Evolutionary conservation across 768 basidiomycete species (phyloP).

Genomic region (Cyclocybe cylindracea): DNA sequence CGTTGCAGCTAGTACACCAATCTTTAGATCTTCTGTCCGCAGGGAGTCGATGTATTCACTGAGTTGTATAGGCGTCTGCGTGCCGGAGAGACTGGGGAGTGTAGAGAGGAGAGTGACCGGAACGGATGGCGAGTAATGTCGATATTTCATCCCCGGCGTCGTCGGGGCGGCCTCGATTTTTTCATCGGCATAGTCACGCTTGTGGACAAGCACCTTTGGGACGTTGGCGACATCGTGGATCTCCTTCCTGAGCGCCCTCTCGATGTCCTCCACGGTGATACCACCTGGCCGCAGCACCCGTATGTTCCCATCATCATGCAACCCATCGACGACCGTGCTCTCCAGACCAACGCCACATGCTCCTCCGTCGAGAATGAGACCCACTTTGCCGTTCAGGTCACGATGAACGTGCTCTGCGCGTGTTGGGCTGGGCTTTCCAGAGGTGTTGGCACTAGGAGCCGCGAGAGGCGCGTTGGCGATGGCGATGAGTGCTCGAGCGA

Average conservation of each 20-base stretch:
- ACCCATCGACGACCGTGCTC: slow-evolving; percentile 92
- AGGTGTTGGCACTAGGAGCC: slow-evolving; percentile 94
- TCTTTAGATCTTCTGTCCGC: slow-evolving; percentile 33
- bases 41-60: slow-evolving; percentile 46
- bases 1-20: slow-evolving; percentile 70
- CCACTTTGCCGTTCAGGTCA: slow-evolving; percentile 76
- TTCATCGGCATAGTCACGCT: slow-evolving; percentile 73
- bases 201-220: slow-evolving; percentile 76
- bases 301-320: slow-evolving; percentile 71
- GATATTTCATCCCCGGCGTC: slow-evolving; percentile 99
- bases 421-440: slow-evolving; percentile 94
- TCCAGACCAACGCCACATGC: slow-evolving; percentile 88
- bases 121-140: slow-evolving; percentile 91
- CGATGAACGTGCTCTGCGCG: slow-evolving; percentile 79
- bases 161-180: slow-evolving; percentile 79
- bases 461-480: slow-evolving; percentile 76
- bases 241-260: slow-evolving; percentile 52
- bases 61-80: slow-evolving; percentile 27
- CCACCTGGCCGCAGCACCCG: slow-evolving; percentile 92
- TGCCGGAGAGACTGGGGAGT: slow-evolving; percentile 39
- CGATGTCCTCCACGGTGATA: slow-evolving; percentile 85
- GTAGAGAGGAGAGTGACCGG: slow-evolving; percentile 79
- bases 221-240: slow-evolving; percentile 26
- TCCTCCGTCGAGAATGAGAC: slow-evolving; percentile 90
- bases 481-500: slow-evolving; percentile 88